Evolutionary conservation across 129 eudicot species (phyloP).

Genomic region (Flaveria ramosissima): DNA sequence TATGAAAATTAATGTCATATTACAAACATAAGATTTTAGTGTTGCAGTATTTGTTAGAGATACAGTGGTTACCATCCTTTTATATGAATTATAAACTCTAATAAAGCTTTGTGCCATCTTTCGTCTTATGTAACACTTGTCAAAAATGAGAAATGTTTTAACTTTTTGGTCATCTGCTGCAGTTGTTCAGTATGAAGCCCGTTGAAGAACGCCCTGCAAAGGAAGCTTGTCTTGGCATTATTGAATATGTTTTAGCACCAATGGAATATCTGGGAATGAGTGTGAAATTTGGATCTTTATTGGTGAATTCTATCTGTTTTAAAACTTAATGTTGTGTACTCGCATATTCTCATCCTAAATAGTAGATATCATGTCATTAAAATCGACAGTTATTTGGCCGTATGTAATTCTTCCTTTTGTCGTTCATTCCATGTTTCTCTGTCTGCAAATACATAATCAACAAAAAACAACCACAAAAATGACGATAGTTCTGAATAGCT

Average conservation of each 20-base stretch:
- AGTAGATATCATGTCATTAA: not conserved
- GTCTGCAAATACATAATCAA: not conserved
- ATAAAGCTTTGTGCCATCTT: not conserved
- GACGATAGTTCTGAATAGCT: not conserved
- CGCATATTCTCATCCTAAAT: not conserved
- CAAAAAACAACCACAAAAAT: not conserved
- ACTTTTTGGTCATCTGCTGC: slow-evolving; percentile 32
- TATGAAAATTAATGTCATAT: not conserved
- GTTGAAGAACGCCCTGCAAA: slow-evolving; percentile 41
- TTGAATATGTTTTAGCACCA: slow-evolving; percentile 20
- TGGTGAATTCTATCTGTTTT: not conserved
- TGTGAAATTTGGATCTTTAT: slow-evolving; percentile 28
- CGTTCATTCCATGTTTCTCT: not conserved
- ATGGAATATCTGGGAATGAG: slow-evolving; percentile 17
- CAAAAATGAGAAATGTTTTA: not conserved
- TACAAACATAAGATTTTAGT: not conserved
- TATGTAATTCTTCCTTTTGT: not conserved
- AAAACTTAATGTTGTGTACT: slow-evolving; percentile 16
- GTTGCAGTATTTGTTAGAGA: not conserved
- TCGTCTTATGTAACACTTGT: not conserved
- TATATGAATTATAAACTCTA: not conserved
- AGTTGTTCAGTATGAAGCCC: slow-evolving; percentile 95
- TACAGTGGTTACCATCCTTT: not conserved
- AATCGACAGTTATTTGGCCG: not conserved
- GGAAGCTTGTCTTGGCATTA: slow-evolving; percentile 12